Evolutionary conservation across 495 filamentous ascomycete species (phyloP), one percentile per base, ranked within the genome.

Genomic region (Cudoniella acicularis): DNA sequence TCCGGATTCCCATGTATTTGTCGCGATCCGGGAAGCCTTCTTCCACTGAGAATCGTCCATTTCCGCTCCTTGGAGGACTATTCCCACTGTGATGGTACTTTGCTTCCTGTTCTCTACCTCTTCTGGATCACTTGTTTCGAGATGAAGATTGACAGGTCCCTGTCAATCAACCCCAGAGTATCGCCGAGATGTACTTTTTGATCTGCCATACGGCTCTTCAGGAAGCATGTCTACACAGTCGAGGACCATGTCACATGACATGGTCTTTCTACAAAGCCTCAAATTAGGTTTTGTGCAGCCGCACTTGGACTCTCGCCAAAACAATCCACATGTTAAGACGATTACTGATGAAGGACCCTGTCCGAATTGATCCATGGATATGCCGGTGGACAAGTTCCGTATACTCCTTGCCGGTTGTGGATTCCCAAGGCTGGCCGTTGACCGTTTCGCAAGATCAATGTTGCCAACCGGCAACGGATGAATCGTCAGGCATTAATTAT

Each of bases 401-500:
- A 17, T 4, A 47, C 43, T 21, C 43, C 20, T 8, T 47, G 13
- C 30, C 30, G 4, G 13, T 36, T 36, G 13, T 36, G 30, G 30
- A 36, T 13, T 13, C 30, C 30, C 13, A 36, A n/a, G n/a, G n/a
- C n/a, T n/a, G n/a, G n/a, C n/a, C n/a, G n/a, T n/a, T 36, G 13
- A 36, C 30, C 30, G 30, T 36, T 4, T 36, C 4, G 6, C 13
- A 40, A 36, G 43, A 10, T 26, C 49, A 57, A 23, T 30, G 24
- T 54, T 48, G 24, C 59, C 59, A 57, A 23, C 63, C 63, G 52
- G 55, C 52, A 41, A 54, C 43, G 24, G 49, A 50, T 22, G 36
- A 54, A 50, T 54, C n/a, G 36, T 46, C 36, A 59, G 66, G 63
- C 60, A 65, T 65, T 41, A 20, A 58, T 61, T 17, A 58, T 59